Percentiles rank a stretch among this genome's conserved stretches.
phyloP scores from a whole-genome alignment of 257 asterid genomes.

The Dorcoceras hygrometricum region DNA sequence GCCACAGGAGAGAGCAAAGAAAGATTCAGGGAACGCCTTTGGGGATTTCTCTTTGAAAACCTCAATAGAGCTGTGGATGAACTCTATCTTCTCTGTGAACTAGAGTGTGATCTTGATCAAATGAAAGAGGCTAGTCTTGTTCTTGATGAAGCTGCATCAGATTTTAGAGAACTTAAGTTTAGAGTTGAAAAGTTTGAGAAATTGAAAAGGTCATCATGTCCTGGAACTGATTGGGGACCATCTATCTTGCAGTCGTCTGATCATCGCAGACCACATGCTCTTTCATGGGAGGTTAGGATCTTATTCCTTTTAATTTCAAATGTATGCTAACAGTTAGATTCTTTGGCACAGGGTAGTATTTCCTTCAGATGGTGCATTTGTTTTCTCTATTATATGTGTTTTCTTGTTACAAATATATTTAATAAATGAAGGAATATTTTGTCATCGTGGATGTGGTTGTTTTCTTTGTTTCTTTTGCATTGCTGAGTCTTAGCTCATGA shows the following conservation, averaged over 20 bases:
- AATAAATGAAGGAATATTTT: not conserved
- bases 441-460: constrained; percentile 5
- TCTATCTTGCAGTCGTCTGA: constrained; percentile 68
- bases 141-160: constrained; percentile 96
- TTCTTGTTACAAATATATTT: constrained; percentile 4
- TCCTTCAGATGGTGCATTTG: constrained; percentile 21
- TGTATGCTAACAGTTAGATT: not conserved
- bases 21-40: constrained; percentile 96
- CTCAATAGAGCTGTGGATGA: constrained; percentile 96
- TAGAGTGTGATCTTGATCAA: constrained; percentile 94
- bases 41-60: constrained; percentile 98
- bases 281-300: constrained; percentile 96
- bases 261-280: constrained; percentile 99
- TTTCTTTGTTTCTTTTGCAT: constrained; percentile 15
- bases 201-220: constrained; percentile 59
- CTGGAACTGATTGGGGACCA: constrained; percentile 54
- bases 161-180: constrained; percentile 72
- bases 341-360: not conserved
- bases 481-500: constrained; percentile 2
- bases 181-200: constrained; percentile 93
- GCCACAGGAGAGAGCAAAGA: constrained; percentile 72
- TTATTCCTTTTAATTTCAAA: constrained; percentile 23
- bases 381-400: not conserved
- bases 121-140: constrained; percentile 93
- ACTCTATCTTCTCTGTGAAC: constrained; percentile 97